Evolutionary conservation across 495 filamentous ascomycete species (phyloP), one percentile per base, ranked within the genome.

Genomic region (Pyronema omphalodes): DNA sequence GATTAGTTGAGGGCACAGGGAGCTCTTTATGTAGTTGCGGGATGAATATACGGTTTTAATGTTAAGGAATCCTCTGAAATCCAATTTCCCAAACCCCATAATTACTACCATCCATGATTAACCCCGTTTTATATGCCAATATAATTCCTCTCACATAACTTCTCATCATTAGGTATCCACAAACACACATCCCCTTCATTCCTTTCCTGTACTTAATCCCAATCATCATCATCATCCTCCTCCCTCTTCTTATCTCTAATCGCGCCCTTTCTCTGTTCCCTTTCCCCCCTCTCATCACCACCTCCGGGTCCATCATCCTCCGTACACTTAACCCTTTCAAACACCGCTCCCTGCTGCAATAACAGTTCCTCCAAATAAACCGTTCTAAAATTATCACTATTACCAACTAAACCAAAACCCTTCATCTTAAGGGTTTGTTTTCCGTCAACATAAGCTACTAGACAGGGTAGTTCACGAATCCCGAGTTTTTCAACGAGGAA

Each of bases 381-480:
- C 5, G 79, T 80, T 18, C 69, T 76, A 60, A 87, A 84, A 37
- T 63, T 70, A 63, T 84, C 80, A 5, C 71, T 76, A 59, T 77
- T 67, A 36, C 76, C 78, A 23, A 87, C 59, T 7, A 81, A 81
- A 43, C 86, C 84, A 68, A 88, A 88, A 0, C 84, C 84, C 52
- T 86, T 69, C 6, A 88, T 74, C 36, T 83, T 66, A 59, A 84
- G 83, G 40, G 78, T 75, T 1, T 71, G 71, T 37, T 82, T 67
- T 5, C 83, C 84, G 66, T 83, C 77, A 48, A 79, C 69, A 57
- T 87, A 87, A 18, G 76, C 77, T 58, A 88, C 75, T 51, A 88
- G 79, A 59, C 83, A 88, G 0, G 84, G 84, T 40, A 88, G 63
- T 0, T 87, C 78, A 55, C 78, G 68, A 7, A 88, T 73, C 45